Percentiles rank a stretch among this genome's conserved stretches.
These are phyloP conservation scores for Eimeria zaria DNA, from an alignment of 169 alveolate species.

Conservation along the genomic window DNA sequence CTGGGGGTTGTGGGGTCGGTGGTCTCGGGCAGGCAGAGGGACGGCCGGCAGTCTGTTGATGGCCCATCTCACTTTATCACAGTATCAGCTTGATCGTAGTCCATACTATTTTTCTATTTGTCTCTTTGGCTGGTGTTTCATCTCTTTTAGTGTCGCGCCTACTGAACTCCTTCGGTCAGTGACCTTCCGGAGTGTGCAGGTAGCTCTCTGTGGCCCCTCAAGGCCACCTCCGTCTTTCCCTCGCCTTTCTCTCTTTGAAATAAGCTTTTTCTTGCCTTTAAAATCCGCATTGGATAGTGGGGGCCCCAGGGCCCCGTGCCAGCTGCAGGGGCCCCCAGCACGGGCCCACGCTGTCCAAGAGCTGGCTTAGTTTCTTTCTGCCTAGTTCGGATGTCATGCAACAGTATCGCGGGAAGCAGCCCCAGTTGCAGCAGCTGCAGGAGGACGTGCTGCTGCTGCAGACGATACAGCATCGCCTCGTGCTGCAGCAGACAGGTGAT, in stretches of 20 bases:
- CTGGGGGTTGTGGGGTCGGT: slow-evolving; percentile 72
- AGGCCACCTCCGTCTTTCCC: background rate
- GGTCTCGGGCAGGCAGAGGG: slow-evolving; percentile 27
- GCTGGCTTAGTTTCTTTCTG: background rate
- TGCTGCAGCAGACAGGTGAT: slow-evolving; percentile 32
- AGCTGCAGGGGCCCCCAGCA: slow-evolving; percentile 27
- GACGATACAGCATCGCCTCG: slow-evolving; percentile 14
- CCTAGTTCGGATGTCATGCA: slow-evolving; percentile 61
- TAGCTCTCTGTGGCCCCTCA: background rate
- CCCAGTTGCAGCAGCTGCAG: slow-evolving; percentile 66
- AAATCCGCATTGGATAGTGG: background rate
- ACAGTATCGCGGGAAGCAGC: background rate
- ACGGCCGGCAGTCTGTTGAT: background rate
- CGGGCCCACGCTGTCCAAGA: background rate
- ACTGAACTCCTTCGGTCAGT: background rate
- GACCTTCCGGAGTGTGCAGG: slow-evolving; percentile 1
- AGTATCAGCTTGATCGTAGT: background rate
- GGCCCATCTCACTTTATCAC: background rate
- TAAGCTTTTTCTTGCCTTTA: background rate
- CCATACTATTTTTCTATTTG: background rate
- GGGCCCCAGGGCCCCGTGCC: slow-evolving; percentile 15
- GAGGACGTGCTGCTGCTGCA: slow-evolving; percentile 38
- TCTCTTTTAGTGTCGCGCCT: background rate
- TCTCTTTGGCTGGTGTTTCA: slow-evolving; percentile 5
- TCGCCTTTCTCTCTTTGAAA: background rate